These are phyloP conservation scores for Akanthomyces uredinophilus DNA, from an alignment of 2,329 filamentous ascomycete species.

Conservation along the genomic window DNA sequence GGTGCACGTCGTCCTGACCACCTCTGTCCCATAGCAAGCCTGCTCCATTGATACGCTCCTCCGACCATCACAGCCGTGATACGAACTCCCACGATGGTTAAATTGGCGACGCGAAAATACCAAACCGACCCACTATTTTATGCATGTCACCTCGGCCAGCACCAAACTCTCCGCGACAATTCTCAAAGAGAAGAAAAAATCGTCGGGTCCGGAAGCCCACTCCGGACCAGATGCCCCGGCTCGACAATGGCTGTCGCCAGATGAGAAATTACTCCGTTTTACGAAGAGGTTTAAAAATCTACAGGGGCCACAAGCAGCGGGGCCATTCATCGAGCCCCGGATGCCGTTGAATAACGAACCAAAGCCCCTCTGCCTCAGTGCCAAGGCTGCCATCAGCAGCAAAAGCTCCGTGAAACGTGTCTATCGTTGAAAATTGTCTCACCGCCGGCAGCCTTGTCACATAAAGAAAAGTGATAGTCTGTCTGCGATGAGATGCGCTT, in stretches of 20 bases:
- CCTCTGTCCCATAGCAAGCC: too few relatives aligned
- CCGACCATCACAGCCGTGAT: not conserved
- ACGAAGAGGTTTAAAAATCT: not conserved
- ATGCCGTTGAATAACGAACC: not conserved
- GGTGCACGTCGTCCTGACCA: not conserved
- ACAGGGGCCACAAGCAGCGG: not conserved
- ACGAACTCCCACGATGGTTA: too few relatives aligned
- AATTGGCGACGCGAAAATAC: not conserved
- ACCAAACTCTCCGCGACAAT: not conserved
- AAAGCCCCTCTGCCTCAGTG: not conserved
- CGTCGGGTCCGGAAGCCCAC: not conserved
- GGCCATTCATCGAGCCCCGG: not conserved
- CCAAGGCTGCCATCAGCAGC: not conserved
- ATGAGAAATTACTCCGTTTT: not conserved
- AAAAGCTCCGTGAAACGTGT: not conserved
- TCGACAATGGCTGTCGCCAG: not conserved
- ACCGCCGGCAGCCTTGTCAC: not conserved
- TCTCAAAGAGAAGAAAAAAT: not conserved
- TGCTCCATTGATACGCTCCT: too few relatives aligned
- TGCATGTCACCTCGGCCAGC: not conserved
- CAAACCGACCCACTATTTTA: not conserved
- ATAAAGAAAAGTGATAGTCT: not conserved
- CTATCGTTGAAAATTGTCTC: not conserved
- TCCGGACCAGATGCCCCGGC: conserved; percentile 11
- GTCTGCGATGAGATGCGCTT: not conserved